These are phyloP conservation scores for Apiotrichum siamense DNA, from an alignment of 1,284 basidiomycete genomes.

Conservation along the genomic window DNA sequence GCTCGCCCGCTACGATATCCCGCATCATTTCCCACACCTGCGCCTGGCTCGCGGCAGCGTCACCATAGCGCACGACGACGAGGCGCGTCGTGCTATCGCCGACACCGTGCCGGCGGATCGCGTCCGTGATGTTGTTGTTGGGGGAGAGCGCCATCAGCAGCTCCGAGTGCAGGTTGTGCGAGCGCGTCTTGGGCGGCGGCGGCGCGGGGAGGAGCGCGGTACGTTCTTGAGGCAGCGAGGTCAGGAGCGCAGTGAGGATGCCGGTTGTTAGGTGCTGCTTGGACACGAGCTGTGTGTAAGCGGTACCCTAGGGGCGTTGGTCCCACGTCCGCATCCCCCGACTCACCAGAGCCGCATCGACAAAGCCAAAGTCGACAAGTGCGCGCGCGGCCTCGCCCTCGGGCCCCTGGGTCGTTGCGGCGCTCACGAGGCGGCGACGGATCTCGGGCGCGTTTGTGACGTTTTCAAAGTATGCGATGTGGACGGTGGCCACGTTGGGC, in stretches of 20 bases:
- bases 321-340: too few relatives aligned
- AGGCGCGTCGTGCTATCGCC: constrained; percentile 61
- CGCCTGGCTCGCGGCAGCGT: constrained; percentile 8
- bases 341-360: constrained; percentile 62
- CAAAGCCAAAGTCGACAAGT: constrained; percentile 76
- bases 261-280: constrained; percentile 67
- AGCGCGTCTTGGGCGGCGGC: constrained; percentile 25
- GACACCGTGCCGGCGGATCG: constrained; percentile 74
- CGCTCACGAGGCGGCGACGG: constrained; percentile 61
- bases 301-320: too few relatives aligned
- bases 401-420: constrained; percentile 56
- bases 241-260: constrained; percentile 68
- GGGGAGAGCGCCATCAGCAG: constrained; percentile 75
- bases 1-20: constrained; percentile 49
- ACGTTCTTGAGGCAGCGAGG: constrained; percentile 45
- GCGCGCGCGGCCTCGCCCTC: constrained; percentile 65
- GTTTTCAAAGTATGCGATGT: constrained; percentile 62
- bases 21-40: constrained; percentile 54
- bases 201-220: constrained; percentile 7
- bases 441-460: constrained; percentile 62
- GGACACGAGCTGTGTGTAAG: constrained; percentile 35
- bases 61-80: constrained; percentile 64
- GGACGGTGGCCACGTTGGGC: constrained; percentile 45
- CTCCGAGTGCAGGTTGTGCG: constrained; percentile 60
- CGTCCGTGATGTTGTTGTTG: constrained; percentile 82